These are phyloP conservation scores for Emydomyces testavorans DNA, from an alignment of 2,329 filamentous ascomycete genomes.

Conservation along the genomic window DNA sequence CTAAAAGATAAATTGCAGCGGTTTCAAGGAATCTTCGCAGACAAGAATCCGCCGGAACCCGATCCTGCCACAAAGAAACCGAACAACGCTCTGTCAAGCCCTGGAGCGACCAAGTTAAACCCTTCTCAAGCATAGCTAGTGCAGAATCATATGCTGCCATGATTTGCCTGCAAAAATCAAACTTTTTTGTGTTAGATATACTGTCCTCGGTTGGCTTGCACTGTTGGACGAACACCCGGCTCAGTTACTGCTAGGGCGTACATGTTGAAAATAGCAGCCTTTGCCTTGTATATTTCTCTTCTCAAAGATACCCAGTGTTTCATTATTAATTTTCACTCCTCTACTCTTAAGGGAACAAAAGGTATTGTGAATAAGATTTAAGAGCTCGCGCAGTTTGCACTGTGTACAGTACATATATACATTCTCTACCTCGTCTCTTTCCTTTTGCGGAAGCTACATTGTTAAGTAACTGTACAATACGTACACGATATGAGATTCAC, in stretches of 20 bases:
- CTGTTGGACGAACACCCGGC: too few relatives aligned
- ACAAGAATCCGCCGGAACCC: not conserved
- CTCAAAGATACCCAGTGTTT: not conserved
- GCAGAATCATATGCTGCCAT: not conserved
- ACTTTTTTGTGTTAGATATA: too few relatives aligned
- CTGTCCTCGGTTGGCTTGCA: not conserved
- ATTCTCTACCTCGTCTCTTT: not conserved
- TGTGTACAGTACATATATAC: not conserved
- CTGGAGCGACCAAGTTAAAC: not conserved
- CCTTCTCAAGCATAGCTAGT: not conserved
- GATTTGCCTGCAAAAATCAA: not conserved
- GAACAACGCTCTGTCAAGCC: not conserved
- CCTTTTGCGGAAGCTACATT: not conserved
- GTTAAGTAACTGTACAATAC: not conserved
- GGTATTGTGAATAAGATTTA: not conserved
- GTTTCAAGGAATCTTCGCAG: not conserved
- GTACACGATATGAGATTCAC: too few relatives aligned
- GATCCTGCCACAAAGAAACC: not conserved
- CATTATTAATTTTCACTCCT: not conserved
- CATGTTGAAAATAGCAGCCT: too few relatives aligned
- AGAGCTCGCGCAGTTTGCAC: too few relatives aligned
- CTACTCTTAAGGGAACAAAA: not conserved
- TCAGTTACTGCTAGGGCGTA: too few relatives aligned
- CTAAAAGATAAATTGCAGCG: slow-evolving; percentile 8
- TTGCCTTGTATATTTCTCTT: too few relatives aligned